Percentiles rank a stretch among this genome's conserved stretches.
Conservation (phyloP, 768 basidiomycete genomes). For the Lactarius sanguifluus region DNA sequence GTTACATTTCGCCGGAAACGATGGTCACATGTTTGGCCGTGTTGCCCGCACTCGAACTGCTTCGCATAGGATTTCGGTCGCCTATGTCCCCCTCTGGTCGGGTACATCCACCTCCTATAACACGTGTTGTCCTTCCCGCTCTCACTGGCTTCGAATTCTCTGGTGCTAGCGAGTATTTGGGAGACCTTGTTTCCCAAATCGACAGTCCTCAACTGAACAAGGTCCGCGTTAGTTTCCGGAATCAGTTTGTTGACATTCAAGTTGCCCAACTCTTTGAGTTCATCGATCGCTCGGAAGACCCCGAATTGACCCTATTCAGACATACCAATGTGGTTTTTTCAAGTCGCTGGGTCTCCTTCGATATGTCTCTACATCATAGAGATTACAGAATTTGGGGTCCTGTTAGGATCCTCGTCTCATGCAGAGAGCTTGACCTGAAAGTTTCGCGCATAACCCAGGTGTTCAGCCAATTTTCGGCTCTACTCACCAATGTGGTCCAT, state of each 20-base stretch:
- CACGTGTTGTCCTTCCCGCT: slow-evolving; percentile 1
- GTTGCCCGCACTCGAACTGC: not conserved
- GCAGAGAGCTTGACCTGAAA: not conserved
- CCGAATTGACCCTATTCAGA: not conserved
- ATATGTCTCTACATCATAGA: not conserved
- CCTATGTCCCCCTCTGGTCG: not conserved
- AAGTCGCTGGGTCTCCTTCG: not conserved
- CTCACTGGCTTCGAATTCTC: slow-evolving; percentile 3
- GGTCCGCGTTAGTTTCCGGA: not conserved
- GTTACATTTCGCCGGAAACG: not conserved
- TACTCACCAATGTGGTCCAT: not conserved
- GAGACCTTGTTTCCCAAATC: slow-evolving; percentile 7
- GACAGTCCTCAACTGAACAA: slow-evolving; percentile 1
- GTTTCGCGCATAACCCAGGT: not conserved
- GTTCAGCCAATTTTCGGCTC: not conserved
- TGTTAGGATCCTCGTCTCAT: not conserved
- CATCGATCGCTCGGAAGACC: not conserved
- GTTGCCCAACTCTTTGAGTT: not conserved
- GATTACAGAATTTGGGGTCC: too few relatives aligned
- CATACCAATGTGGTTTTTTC: not conserved
- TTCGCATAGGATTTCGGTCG: not conserved
- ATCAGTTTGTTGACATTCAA: not conserved
- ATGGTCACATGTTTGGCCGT: not conserved
- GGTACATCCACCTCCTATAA: not conserved
- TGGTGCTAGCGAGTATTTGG: slow-evolving; percentile 9